Evolutionary conservation across 768 basidiomycete genomes (phyloP), one percentile per base, ranked within the genome.

Genomic region (Mycena rebaudengoi): DNA sequence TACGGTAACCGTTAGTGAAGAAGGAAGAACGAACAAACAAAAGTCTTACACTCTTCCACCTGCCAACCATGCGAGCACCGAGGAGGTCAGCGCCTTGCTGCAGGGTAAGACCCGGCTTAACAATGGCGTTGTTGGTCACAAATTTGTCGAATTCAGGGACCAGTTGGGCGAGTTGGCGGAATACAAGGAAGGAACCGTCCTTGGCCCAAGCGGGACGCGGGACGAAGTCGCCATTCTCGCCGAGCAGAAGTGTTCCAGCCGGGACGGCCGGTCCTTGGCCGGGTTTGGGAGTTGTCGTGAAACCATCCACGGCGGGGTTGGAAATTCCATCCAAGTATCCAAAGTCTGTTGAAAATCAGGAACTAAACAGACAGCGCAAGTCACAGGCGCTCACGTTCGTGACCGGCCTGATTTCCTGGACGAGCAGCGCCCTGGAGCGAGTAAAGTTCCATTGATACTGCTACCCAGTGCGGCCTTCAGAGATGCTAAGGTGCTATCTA

Each of bases 141-240:
- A 71, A 75, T 35, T 67, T 45, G 60, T 75, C 64, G 61, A 75
- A 77, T 51, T 78, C 74, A 5, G 76, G 74, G 7, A 78, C 71
- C 44, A 71, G 67, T 58, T 78, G 78, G 37, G 75, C 53, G 18
- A 80, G 71, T 45, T 80, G 72, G 45, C 77, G 68, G 69, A 75
- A 78, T 4, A 70, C 76, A 44, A 80, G 65, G 66, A 79, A 76
- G 0, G 75, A 73, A 3, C 76, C 77, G 35, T 76, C 73, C 52
- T 69, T 69, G 7, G 70, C 67, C 71, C 71, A 73, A 0, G 37
- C 5, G 3, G 71, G 71, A 21, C 71, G 71, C 6, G 41, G 30
- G 25, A 29, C 26, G 21, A 45, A 40, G 33, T 76, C 71, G 11
- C 73, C 64, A 20, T 49, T 61, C 52, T 78, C 75, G 8, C 76